These are phyloP conservation scores for Globisporangium parvum DNA, from an alignment of 352 stramenopile species.

Conservation along the genomic window DNA sequence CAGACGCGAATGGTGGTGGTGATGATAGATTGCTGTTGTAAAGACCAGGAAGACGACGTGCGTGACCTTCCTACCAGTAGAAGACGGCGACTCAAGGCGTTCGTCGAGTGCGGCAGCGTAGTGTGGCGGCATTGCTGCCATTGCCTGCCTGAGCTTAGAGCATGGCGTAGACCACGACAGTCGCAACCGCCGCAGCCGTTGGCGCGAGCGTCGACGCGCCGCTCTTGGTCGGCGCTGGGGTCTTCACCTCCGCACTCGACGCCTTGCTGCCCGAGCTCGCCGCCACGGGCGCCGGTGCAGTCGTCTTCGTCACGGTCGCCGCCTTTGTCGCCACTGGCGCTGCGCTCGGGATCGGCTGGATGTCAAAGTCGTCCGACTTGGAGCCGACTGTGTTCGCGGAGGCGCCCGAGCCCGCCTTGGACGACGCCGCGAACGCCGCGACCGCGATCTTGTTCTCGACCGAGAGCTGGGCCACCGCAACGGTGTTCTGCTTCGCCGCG, in stretches of 20 bases:
- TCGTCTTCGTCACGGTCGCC: background rate
- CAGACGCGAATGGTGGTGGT: too few relatives aligned
- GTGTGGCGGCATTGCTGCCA: too few relatives aligned
- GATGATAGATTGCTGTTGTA: too few relatives aligned
- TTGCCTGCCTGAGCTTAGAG: background rate
- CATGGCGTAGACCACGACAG: slow-evolving; percentile 5
- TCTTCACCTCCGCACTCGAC: background rate
- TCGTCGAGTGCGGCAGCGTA: too few relatives aligned
- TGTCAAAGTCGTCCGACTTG: slow-evolving; percentile 1
- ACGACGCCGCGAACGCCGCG: slow-evolving; percentile 5
- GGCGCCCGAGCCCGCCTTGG: background rate
- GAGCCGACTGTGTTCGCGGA: background rate
- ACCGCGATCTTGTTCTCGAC: slow-evolving; percentile 3
- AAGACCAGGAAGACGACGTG: too few relatives aligned
- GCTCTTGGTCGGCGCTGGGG: slow-evolving; percentile 5
- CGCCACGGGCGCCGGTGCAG: background rate
- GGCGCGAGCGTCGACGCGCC: slow-evolving; percentile 6
- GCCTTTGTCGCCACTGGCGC: background rate
- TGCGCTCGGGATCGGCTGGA: slow-evolving; percentile 1
- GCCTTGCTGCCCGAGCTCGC: background rate
- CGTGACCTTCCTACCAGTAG: too few relatives aligned
- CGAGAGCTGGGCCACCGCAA: background rate
- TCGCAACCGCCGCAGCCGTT: background rate
- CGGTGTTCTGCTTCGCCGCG: background rate
- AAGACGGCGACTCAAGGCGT: too few relatives aligned